phyloP scores from a whole-genome alignment of 495 filamentous ascomycete species.

The Coniosporium apollinis region DNA sequence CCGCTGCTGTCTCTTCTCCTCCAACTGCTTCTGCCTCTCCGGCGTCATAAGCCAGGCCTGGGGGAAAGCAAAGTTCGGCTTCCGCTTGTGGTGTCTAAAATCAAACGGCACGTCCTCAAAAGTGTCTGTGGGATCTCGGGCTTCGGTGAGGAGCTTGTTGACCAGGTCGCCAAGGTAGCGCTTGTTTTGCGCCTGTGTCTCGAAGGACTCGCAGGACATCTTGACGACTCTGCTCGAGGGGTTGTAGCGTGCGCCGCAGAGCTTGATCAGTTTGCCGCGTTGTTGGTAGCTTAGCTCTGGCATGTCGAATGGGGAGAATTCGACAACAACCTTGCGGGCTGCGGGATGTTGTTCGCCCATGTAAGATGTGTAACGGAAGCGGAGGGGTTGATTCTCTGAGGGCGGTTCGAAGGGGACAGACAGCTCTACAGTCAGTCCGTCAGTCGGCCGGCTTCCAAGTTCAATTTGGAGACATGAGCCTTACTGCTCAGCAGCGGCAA shows the following conservation, averaged over 20 bases:
- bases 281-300: constrained; percentile 47
- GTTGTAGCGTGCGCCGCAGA: constrained; percentile 80
- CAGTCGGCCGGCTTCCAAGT: background rate
- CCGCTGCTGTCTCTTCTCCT: constrained; percentile 35
- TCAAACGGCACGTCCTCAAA: constrained; percentile 87
- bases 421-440: constrained; percentile 40
- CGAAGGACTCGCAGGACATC: constrained; percentile 82
- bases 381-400: constrained; percentile 44
- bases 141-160: constrained; percentile 52
- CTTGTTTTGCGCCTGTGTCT: constrained; percentile 87
- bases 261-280: constrained; percentile 66
- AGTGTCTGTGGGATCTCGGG: constrained; percentile 54
- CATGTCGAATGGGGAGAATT: constrained; percentile 60
- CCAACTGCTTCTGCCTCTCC: constrained; percentile 46
- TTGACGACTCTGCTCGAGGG: constrained; percentile 66
- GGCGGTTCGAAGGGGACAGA: constrained; percentile 68
- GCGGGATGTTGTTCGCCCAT: constrained; percentile 89
- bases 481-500: constrained; percentile 81
- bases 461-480: constrained; percentile 15
- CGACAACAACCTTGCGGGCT: constrained; percentile 80
- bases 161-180: constrained; percentile 73
- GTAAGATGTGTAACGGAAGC: constrained; percentile 95
- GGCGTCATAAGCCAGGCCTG: constrained; percentile 63
- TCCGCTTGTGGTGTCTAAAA: constrained; percentile 67
- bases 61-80: constrained; percentile 53